Conservation (phyloP, 805 yeast species). For the Lipomyces starkeyi region DNA sequence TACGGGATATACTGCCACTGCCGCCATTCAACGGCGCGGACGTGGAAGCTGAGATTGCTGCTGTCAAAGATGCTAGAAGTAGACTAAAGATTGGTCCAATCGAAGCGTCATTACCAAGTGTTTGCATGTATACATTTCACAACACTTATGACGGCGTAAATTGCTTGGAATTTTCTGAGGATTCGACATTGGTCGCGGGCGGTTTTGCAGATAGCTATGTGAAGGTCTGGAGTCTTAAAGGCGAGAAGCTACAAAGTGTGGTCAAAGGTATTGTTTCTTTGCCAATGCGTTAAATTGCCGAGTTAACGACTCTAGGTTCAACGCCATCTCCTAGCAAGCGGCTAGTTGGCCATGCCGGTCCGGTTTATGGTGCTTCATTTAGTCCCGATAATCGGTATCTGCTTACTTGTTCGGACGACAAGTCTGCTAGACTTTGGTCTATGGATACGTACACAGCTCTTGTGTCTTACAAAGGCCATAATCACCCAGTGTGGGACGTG, state of each 20-base stretch:
- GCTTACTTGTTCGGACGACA: conserved; percentile 86
- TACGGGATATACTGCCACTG: conserved; percentile 76
- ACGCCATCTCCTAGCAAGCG: conserved; percentile 48
- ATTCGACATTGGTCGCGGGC: conserved; percentile 84
- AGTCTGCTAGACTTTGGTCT: conserved; percentile 92
- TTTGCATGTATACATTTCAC: conserved; percentile 98
- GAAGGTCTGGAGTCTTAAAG: conserved; percentile 92
- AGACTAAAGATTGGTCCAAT: conserved; percentile 69
- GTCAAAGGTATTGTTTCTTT: conserved; percentile 42
- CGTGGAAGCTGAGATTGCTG: conserved; percentile 74
- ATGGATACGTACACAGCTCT: conserved; percentile 86
- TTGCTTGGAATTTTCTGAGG: conserved; percentile 85
- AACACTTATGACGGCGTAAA: conserved; percentile 89
- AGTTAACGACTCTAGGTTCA: conserved; percentile 27
- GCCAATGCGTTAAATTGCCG: neutral
- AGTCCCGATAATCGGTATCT: conserved; percentile 87
- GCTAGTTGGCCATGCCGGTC: conserved; percentile 90
- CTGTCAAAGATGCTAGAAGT: conserved; percentile 81
- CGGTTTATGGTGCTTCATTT: conserved; percentile 88
- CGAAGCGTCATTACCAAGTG: conserved; percentile 88
- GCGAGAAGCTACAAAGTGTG: conserved; percentile 62
- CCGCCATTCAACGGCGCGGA: conserved; percentile 84
- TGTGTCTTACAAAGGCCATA: conserved; percentile 95
- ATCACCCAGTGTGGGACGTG: conserved; percentile 97
- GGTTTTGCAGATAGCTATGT: conserved; percentile 93